Evolutionary conservation across 371 early-diverging fungal genomes (phyloP).

Genomic region (Choanephora cucurbitarum): DNA sequence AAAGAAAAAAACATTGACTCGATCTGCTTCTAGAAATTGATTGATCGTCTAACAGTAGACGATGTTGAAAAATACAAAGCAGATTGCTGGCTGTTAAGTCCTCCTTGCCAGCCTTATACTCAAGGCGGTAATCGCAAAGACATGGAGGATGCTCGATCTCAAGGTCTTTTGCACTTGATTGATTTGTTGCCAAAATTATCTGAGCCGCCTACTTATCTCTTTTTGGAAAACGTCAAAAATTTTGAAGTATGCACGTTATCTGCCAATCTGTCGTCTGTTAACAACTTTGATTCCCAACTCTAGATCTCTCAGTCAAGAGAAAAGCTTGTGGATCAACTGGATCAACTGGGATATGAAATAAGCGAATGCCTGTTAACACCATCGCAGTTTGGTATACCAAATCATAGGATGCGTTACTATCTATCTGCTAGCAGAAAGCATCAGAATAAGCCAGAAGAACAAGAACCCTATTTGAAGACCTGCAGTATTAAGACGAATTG

Average conservation of each 20-base stretch:
- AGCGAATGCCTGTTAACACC: constrained; percentile 69
- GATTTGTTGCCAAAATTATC: constrained; percentile 55
- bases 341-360: constrained; percentile 63
- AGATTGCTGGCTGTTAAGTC: constrained; percentile 79
- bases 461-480: constrained; percentile 20
- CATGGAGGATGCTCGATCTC: constrained; percentile 65
- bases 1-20: background rate
- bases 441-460: constrained; percentile 30
- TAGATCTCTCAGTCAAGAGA: constrained; percentile 63
- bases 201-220: constrained; percentile 54
- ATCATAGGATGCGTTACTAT: constrained; percentile 70
- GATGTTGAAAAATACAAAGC: constrained; percentile 69
- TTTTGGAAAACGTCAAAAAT: constrained; percentile 78
- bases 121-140: constrained; percentile 70
- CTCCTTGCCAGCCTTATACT: constrained; percentile 87
- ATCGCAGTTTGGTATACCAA: constrained; percentile 70
- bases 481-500: constrained; percentile 48
- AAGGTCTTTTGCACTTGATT: constrained; percentile 65
- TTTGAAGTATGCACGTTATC: constrained; percentile 58
- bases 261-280: too few species aligned
- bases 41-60: constrained; percentile 57
- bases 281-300: background rate
- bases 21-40: constrained; percentile 48
- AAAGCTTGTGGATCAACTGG: constrained; percentile 56
- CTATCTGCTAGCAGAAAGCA: constrained; percentile 58